These are phyloP conservation scores for Mortierella sp. DNA, from an alignment of 371 early-diverging fungal genomes.

Conservation along the genomic window DNA sequence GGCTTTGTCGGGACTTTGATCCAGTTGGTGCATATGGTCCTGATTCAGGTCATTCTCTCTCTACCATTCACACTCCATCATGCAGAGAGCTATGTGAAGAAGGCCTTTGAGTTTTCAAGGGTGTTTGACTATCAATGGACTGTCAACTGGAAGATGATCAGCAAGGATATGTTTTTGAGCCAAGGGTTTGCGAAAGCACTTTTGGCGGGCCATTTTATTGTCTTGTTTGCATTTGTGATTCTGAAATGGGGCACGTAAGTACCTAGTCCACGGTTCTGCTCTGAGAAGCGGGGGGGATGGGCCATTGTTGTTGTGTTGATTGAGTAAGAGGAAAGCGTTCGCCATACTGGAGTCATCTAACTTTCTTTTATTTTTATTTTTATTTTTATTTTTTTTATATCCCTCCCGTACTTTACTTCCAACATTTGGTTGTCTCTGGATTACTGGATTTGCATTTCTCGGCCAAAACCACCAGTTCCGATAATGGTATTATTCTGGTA, in stretches of 20 bases:
- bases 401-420: neutral
- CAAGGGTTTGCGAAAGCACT: slow-evolving; percentile 66
- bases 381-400: neutral
- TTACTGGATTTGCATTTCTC: too few species aligned
- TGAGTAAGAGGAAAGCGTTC: too few species aligned
- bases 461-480: slow-evolving; percentile 27
- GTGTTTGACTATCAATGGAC: slow-evolving; percentile 92
- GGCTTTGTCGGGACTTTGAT: slow-evolving; percentile 63
- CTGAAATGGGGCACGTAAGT: slow-evolving; percentile 60
- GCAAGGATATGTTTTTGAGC: slow-evolving; percentile 73
- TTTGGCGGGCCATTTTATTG: slow-evolving; percentile 65
- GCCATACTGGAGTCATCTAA: slow-evolving; percentile 5
- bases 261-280: too few species aligned
- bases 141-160: slow-evolving; percentile 93
- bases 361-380: slow-evolving; percentile 1
- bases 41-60: slow-evolving; percentile 73
- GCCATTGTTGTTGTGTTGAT: too few species aligned
- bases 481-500: slow-evolving; percentile 64
- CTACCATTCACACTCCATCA: slow-evolving; percentile 75
- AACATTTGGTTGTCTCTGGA: neutral
- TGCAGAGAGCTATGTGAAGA: slow-evolving; percentile 72
- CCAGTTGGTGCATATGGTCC: slow-evolving; percentile 57
- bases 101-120: slow-evolving; percentile 89
- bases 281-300: too few species aligned
- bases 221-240: slow-evolving; percentile 69